Conservation (phyloP, 257 asterid species). For the Fraxinus anomala region DNA sequence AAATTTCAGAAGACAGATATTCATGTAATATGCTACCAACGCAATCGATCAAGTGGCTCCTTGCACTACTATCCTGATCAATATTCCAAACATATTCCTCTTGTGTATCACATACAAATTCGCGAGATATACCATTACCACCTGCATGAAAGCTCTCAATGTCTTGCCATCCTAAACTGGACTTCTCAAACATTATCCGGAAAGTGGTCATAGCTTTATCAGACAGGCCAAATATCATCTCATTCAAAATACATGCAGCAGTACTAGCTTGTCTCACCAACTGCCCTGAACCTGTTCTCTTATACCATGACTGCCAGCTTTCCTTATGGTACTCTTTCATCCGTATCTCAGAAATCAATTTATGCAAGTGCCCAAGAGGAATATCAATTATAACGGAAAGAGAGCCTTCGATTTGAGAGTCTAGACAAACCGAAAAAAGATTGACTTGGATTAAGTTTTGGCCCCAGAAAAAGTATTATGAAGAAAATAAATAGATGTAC, state of each 20-base stretch:
- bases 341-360: conserved; percentile 68
- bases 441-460: conserved; percentile 24
- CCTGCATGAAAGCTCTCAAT: conserved; percentile 30
- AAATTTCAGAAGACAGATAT: conserved; percentile 86
- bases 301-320: conserved; percentile 88
- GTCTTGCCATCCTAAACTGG: conserved; percentile 31
- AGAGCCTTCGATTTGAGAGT: conserved; percentile 64
- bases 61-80: conserved; percentile 39
- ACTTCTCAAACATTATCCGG: conserved; percentile 42
- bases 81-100: conserved; percentile 43
- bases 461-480: conserved; percentile 14
- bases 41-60: conserved; percentile 63
- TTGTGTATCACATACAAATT: conserved; percentile 33
- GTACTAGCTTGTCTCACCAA: conserved; percentile 91
- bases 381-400: conserved; percentile 66
- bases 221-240: conserved; percentile 85
- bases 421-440: conserved; percentile 44
- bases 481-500: conserved; percentile 23
- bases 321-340: conserved; percentile 58
- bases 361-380: conserved; percentile 78
- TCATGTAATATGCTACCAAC: conserved; percentile 84
- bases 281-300: conserved; percentile 71
- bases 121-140: conserved; percentile 28
- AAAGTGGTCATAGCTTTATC: conserved; percentile 56
- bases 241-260: conserved; percentile 82